phyloP scores from a whole-genome alignment of 2,329 filamentous ascomycete species.

The Simplicillium sp. region DNA sequence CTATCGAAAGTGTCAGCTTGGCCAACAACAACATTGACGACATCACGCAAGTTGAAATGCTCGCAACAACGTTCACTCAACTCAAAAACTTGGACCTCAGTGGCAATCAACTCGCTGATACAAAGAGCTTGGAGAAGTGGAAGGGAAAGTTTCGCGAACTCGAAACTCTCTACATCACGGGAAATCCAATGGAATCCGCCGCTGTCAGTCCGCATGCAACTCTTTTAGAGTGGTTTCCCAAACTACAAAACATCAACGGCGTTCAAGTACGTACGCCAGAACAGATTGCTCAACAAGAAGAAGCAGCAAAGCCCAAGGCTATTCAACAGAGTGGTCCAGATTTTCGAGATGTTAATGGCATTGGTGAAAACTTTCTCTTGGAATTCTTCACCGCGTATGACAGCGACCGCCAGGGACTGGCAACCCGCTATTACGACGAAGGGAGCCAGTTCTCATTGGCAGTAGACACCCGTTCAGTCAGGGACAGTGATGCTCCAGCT shows the following conservation, averaged over 20 bases:
- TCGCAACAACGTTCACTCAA: conserved; percentile 74
- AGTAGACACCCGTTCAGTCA: conserved; percentile 53
- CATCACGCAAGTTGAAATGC: conserved; percentile 60
- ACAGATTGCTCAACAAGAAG: conserved; percentile 49
- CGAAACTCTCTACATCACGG: conserved; percentile 69
- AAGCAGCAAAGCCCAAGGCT: conserved; percentile 41
- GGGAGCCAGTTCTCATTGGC: conserved; percentile 67
- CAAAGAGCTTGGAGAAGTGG: conserved; percentile 65
- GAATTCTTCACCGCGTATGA: conserved; percentile 71
- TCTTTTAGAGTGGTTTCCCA: conserved; percentile 74
- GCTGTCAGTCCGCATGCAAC: conserved; percentile 55
- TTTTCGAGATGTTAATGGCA: conserved; percentile 64
- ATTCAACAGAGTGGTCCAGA: conserved; percentile 55
- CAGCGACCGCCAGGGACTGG: conserved; percentile 53
- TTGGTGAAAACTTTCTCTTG: conserved; percentile 67
- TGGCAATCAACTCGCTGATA: conserved; percentile 64
- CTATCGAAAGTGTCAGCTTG: conserved; percentile 73
- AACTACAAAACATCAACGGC: conserved; percentile 67
- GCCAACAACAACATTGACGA: conserved; percentile 70
- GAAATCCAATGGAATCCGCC: conserved; percentile 61
- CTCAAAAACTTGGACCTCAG: conserved; percentile 85
- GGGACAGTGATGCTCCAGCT: conserved; percentile 29
- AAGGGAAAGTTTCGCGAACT: conserved; percentile 66
- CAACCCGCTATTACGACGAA: conserved; percentile 64
- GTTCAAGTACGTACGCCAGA: conserved; percentile 64